These are phyloP conservation scores for Rossbeevera mucosa DNA, from an alignment of 768 basidiomycete species.

Conservation along the genomic window DNA sequence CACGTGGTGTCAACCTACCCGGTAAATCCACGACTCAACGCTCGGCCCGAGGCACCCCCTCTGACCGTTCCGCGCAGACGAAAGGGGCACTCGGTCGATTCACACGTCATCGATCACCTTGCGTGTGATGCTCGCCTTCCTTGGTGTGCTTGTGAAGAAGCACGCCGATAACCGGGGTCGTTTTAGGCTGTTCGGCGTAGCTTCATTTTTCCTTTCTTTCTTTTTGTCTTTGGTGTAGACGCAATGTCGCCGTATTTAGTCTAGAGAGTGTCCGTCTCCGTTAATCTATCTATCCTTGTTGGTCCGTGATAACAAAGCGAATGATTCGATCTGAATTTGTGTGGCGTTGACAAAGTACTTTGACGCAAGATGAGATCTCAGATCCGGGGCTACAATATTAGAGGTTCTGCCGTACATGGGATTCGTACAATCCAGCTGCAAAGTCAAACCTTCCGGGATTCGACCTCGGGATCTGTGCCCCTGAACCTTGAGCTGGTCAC, in stretches of 20 bases:
- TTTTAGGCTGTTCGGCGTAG: background rate
- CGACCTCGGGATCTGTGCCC: slow-evolving; percentile 3
- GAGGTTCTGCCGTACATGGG: slow-evolving; percentile 12
- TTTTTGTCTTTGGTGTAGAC: slow-evolving; percentile 9
- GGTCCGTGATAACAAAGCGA: background rate
- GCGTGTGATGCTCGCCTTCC: slow-evolving; percentile 6
- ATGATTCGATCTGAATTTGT: background rate
- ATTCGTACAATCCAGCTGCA: background rate
- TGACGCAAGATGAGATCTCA: background rate
- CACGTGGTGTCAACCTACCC: background rate
- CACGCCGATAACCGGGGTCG: background rate
- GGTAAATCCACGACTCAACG: background rate
- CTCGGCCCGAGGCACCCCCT: background rate
- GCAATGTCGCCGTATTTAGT: slow-evolving; percentile 3
- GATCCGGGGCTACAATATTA: background rate
- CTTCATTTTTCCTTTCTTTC: slow-evolving; percentile 2
- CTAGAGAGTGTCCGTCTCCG: background rate
- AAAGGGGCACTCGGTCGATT: slow-evolving; percentile 2
- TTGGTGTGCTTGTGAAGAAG: slow-evolving; percentile 5
- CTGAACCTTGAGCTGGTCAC: background rate
- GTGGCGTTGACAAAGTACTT: background rate
- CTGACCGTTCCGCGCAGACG: background rate
- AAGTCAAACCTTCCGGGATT: background rate
- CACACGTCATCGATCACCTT: slow-evolving; percentile 11
- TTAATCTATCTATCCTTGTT: background rate